These are phyloP conservation scores for Fusarium sp. DNA, from an alignment of 2,329 filamentous ascomycete species.

Conservation along the genomic window DNA sequence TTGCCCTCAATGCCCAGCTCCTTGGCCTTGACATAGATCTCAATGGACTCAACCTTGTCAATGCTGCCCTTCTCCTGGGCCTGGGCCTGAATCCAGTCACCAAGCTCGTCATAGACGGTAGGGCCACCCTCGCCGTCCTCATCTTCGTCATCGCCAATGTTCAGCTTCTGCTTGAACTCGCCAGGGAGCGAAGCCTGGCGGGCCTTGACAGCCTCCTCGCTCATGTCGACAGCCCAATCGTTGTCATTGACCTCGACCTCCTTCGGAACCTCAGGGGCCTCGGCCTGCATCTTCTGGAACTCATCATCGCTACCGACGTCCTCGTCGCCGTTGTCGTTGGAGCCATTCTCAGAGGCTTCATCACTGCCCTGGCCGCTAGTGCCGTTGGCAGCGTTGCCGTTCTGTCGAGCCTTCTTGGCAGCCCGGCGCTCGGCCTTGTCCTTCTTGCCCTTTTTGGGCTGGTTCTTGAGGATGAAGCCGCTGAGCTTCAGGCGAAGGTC, in stretches of 20 bases:
- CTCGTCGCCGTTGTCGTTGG: conserved; percentile 63
- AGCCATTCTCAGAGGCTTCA: conserved; percentile 63
- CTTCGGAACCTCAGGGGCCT: conserved; percentile 60
- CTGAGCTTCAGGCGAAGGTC: conserved; percentile 95
- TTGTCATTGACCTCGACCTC: conserved; percentile 81
- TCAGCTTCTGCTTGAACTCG: conserved; percentile 93
- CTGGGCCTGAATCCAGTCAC: conserved; percentile 88
- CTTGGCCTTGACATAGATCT: conserved; percentile 96
- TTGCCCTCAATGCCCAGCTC: conserved; percentile 95
- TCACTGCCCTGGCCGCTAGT: conserved; percentile 68
- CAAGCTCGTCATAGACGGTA: conserved; percentile 89
- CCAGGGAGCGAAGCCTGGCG: conserved; percentile 93
- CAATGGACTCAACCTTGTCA: conserved; percentile 85
- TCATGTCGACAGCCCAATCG: conserved; percentile 97
- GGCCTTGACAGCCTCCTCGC: conserved; percentile 92
- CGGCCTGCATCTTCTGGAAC: conserved; percentile 82
- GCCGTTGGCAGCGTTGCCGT: conserved; percentile 64
- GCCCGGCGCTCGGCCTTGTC: conserved; percentile 95
- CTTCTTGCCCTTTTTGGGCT: conserved; percentile 94
- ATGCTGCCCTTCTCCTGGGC: conserved; percentile 79
- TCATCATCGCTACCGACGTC: conserved; percentile 92
- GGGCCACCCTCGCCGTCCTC: conserved; percentile 82
- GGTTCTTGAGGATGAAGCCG: conserved; percentile 97
- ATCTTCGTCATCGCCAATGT: conserved; percentile 83
- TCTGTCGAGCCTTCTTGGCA: conserved; percentile 85